These are phyloP conservation scores for Plasmodium reichenowi DNA, from an alignment of 169 alveolate genomes.

Conservation along the genomic window DNA sequence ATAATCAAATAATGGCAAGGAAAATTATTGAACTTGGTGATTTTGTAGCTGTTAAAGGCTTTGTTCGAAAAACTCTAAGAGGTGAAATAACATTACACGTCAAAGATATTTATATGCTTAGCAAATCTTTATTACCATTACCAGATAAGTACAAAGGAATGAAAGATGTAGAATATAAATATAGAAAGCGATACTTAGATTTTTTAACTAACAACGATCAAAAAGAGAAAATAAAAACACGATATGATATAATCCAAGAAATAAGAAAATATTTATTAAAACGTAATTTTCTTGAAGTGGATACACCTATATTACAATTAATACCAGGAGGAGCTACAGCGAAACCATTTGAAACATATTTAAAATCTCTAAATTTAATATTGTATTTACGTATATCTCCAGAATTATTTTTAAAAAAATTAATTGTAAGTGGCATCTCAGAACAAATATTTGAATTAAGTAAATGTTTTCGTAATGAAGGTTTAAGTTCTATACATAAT, in stretches of 20 bases:
- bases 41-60: conserved; percentile 75
- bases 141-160: conserved; percentile 80
- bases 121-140: conserved; percentile 58
- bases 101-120: conserved; percentile 40
- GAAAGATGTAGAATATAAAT: conserved; percentile 87
- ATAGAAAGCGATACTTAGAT: conserved; percentile 90
- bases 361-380: conserved; percentile 92
- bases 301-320: conserved; percentile 95
- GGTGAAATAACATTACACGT: conserved; percentile 77
- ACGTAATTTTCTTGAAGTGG: conserved; percentile 92
- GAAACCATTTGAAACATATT: conserved; percentile 93
- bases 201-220: conserved; percentile 84
- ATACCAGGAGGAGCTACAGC: conserved; percentile 96
- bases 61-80: conserved; percentile 42
- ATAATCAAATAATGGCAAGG: conserved; percentile 25
- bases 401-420: conserved; percentile 93
- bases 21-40: conserved; percentile 79
- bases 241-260: conserved; percentile 85
- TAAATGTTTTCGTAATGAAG: conserved; percentile 96
- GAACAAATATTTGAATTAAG: conserved; percentile 95
- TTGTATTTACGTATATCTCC: conserved; percentile 95
- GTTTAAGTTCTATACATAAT: conserved; percentile 92
- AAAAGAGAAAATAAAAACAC: conserved; percentile 85
- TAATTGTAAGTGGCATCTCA: conserved; percentile 93
- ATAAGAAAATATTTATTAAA: conserved; percentile 84